Percentiles rank a stretch among this genome's conserved stretches.
These are phyloP conservation scores for Eucalyptus microcorys DNA, from an alignment of 345 rosid genomes.

Conservation along the genomic window DNA sequence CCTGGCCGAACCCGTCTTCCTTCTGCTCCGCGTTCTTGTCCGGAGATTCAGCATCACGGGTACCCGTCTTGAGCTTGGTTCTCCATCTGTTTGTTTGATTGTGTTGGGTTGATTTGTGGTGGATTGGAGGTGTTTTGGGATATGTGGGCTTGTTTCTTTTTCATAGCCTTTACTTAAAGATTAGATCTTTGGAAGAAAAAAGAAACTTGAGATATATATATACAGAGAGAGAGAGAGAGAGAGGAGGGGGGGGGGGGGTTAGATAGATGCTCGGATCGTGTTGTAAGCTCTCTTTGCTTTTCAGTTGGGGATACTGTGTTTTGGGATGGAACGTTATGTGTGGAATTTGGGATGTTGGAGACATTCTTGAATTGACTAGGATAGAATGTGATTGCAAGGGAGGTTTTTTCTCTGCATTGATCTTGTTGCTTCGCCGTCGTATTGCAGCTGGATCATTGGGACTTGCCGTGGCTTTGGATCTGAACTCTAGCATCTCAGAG, in stretches of 20 bases:
- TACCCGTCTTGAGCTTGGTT: background rate
- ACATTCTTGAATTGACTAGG: background rate
- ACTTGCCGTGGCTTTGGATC: background rate
- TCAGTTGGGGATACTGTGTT: background rate
- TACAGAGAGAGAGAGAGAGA: background rate
- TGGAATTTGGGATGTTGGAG: background rate
- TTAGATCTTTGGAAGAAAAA: background rate
- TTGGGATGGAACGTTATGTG: background rate
- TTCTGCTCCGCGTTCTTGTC: background rate
- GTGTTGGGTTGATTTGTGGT: background rate
- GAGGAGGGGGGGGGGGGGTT: no score
- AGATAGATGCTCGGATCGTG: background rate
- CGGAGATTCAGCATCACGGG: background rate
- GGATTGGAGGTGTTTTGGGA: background rate
- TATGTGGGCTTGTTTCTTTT: background rate
- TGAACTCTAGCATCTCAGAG: background rate
- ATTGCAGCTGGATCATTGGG: slow-evolving; percentile 4
- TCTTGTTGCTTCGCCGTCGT: background rate
- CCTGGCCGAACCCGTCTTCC: background rate
- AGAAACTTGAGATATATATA: background rate
- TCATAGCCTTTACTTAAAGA: background rate
- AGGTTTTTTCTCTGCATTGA: background rate
- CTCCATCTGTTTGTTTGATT: background rate
- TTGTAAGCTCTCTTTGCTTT: background rate
- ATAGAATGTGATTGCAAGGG: background rate